Percentiles rank a stretch among this genome's conserved stretches.
phyloP scores from a whole-genome alignment of 192 early-diverging fungal species.

The Podila clonocystis region DNA sequence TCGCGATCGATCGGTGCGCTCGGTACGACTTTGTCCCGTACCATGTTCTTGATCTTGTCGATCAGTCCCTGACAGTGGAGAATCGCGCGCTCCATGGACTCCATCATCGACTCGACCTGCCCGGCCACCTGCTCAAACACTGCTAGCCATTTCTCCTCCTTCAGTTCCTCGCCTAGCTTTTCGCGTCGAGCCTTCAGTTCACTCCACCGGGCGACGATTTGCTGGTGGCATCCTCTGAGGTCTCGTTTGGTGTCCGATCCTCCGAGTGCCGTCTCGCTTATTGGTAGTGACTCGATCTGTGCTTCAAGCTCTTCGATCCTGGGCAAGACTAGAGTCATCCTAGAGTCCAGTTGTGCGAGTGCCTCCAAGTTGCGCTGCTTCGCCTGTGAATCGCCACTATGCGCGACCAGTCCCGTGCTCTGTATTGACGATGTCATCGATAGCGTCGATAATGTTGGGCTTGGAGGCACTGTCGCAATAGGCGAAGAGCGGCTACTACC shows the following conservation, averaged over 20 bases:
- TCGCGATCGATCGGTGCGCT: conserved; percentile 48
- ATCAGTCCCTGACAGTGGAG: conserved; percentile 57
- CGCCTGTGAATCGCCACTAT: not conserved
- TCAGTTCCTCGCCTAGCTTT: conserved; percentile 55
- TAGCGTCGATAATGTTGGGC: not conserved
- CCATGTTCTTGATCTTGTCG: conserved; percentile 45
- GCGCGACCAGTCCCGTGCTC: not conserved
- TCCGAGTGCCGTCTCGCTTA: conserved; percentile 3
- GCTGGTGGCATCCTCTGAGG: conserved; percentile 24
- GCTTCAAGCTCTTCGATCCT: not conserved
- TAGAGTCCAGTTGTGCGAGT: conserved; percentile 51
- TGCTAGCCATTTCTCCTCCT: conserved; percentile 64
- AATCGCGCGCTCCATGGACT: conserved; percentile 60
- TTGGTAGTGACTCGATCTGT: conserved; percentile 50
- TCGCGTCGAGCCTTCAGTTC: conserved; percentile 56
- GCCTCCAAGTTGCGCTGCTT: conserved; percentile 22
- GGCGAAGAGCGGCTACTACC: not conserved
- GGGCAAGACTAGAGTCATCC: conserved; percentile 4
- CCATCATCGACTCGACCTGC: conserved; percentile 66
- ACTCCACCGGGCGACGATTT: conserved; percentile 54
- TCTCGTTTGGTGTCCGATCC: not conserved
- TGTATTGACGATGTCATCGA: not conserved
- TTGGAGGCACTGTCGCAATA: not conserved
- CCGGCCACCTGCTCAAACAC: conserved; percentile 64
- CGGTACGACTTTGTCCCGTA: conserved; percentile 34